Evolutionary conservation across 345 rosid species (phyloP), one percentile per base, ranked within the genome.

Genomic region (Murraya paniculata): DNA sequence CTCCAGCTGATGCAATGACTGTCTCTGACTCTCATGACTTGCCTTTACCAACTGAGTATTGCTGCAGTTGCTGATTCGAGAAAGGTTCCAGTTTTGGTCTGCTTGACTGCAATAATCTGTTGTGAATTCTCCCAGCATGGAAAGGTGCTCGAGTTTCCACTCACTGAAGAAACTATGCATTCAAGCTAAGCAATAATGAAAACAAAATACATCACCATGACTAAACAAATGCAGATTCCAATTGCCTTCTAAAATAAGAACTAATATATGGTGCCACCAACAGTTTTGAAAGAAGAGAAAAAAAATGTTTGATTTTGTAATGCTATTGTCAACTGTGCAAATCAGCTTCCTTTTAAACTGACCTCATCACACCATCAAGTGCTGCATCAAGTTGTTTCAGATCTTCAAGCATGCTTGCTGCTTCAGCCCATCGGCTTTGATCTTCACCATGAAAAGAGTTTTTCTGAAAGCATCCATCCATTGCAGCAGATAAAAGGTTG

Each of bases 401-500:
- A n/a, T 24, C 71, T 38, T 68, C 71, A 39, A 39, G 71, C 71
- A 68, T 38, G 71, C 55, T 36, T 18, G 71, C 55, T 38, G 71
- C 71, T 39, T 38, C 21, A 16, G 3, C 9, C 53, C 41, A 38
- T 24, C 10, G 55, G 9, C 5, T 62, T 62, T 31, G 4, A 60
- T 36, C 58, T 33, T 71, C 50, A 39, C 2, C 35, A 16, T 69
- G 31, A 24, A 60, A 19, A 24, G 28, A 8, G 31, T 74, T 62
- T 36, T 41, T 62, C 59, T 4, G 58, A 39, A 24, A 19, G 38
- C 55, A 74, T 25, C 59, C 68, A 62, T 60, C n/a, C 30, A 21
- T 71, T 48, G 74, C 82, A 60, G 73, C 76, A 75, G 35, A 21
- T 33, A 84, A 36, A 41, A 56, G 25, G 59, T n/a, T 38, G 58